Base-by-base conservation (phyloP, 1,139 yeast species). In the Pichia sp. region DNA sequence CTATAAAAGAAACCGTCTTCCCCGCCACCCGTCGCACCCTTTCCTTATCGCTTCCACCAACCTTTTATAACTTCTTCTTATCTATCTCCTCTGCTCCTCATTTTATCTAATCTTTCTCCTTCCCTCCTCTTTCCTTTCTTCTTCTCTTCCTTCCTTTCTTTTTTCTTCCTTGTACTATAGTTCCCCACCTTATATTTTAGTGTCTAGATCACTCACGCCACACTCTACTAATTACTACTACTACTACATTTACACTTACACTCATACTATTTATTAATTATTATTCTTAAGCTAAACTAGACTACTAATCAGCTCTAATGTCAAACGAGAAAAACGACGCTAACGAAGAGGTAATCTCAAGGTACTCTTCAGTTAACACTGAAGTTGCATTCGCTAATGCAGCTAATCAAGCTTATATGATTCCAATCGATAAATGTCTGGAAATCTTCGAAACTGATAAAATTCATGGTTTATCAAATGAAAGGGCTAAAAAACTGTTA, bases 401-500 rank as follows among this genome's bases (percentile, higher is more conserved):
- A 4, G 51, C 45, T 17, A 22, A 41, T 15, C 50, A 50, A 33
- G 37, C 53, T n/a, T 67, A 67, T 49, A 56, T 71, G 43, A 52
- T 67, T 12, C 39, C 65, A 0, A 52, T 65, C 30, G 56, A 59
- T 7, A 59, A 65, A 42, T 68, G 69, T 20, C 66, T 64, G 18
- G 54, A 60, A 19, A 33, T 54, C 5, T 74, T 67, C 50, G 52
- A 56, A 3, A 67, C 80, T 3, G 59, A 67, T 53, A 37, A 62
- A 12, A 57, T 63, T 3, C 62, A 61, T 42, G 89, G 91, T n/a
- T 66, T 80, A 33, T 49, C 69, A 2, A 48, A 58, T 2, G 47
- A 51, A 4, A 67, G 64, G 37, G 80, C 71, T 6, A 44, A 50
- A 3, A 43, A 53, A 6, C 49, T 70, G 4, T 52, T 64, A 3